phyloP scores from a whole-genome alignment of 805 yeast genomes.

The Jamesozyma rosinii region DNA sequence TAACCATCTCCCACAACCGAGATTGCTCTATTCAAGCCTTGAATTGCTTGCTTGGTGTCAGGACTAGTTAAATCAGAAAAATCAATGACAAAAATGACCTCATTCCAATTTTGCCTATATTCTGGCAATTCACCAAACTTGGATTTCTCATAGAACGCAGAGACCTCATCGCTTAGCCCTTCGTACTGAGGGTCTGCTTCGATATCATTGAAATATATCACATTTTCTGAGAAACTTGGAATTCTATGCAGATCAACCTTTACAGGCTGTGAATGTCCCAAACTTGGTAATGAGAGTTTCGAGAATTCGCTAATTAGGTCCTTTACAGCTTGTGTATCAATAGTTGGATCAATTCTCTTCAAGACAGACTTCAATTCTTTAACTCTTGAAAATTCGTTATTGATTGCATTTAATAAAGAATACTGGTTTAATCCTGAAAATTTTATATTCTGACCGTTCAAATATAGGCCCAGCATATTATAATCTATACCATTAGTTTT shows the following conservation, averaged over 20 bases:
- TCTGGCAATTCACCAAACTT: slow-evolving; percentile 59
- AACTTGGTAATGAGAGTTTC: slow-evolving; percentile 14
- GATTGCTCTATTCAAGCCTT: slow-evolving; percentile 41
- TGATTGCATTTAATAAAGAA: slow-evolving; percentile 16
- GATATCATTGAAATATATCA: slow-evolving; percentile 71
- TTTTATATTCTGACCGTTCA: slow-evolving; percentile 28
- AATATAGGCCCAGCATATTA: slow-evolving; percentile 25
- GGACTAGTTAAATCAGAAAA: slow-evolving; percentile 33
- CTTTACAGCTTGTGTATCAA: slow-evolving; percentile 9
- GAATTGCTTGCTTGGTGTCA: slow-evolving; percentile 34
- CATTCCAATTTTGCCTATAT: slow-evolving; percentile 65
- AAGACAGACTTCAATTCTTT: slow-evolving; percentile 9
- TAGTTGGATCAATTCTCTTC: slow-evolving; percentile 21
- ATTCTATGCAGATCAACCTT: slow-evolving; percentile 28
- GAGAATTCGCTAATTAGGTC: slow-evolving; percentile 17
- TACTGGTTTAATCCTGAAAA: slow-evolving; percentile 17
- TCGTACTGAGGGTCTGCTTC: slow-evolving; percentile 51
- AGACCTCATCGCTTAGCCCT: slow-evolving; percentile 35
- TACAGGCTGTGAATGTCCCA: slow-evolving; percentile 24
- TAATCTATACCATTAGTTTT: slow-evolving; percentile 24
- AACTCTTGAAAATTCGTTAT: slow-evolving; percentile 15
- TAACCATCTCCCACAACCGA: slow-evolving; percentile 44
- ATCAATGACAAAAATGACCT: slow-evolving; percentile 59
- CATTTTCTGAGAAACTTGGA: slow-evolving; percentile 30
- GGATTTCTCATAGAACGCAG: slow-evolving; percentile 38